Conservation (phyloP, 2,329 filamentous ascomycete species). For the Balansia obtecta region DNA sequence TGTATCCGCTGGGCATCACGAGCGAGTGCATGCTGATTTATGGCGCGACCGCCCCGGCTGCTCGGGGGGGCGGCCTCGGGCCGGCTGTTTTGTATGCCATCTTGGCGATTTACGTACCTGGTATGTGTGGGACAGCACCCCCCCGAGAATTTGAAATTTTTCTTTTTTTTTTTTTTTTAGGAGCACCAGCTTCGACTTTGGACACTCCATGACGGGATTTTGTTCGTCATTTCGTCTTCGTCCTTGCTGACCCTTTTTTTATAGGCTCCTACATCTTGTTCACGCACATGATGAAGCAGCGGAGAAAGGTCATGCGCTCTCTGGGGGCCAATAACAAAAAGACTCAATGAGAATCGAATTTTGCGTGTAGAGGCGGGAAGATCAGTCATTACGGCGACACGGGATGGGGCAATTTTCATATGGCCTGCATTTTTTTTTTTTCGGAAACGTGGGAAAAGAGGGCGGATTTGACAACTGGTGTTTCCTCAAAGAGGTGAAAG, state of each 20-base stretch:
- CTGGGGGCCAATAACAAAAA: conserved; percentile 37
- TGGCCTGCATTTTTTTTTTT: neutral
- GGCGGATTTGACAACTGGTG: too few relatives aligned
- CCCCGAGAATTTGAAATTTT: too few relatives aligned
- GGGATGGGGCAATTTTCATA: too few relatives aligned
- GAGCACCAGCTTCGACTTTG: too few relatives aligned
- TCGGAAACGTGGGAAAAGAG: neutral
- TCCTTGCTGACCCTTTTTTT: neutral
- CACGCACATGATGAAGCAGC: conserved; percentile 89
- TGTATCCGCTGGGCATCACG: conserved; percentile 84
- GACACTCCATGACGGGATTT: too few relatives aligned
- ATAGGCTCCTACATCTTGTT: conserved; percentile 70
- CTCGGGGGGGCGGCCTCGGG: conserved; percentile 29
- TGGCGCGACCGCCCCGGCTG: conserved; percentile 49
- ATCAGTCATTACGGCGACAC: too few relatives aligned
- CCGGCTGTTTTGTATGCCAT: conserved; percentile 51
- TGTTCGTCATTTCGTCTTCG: too few relatives aligned
- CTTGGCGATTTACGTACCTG: conserved; percentile 66
- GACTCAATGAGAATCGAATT: conserved; percentile 20
- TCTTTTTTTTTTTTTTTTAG: too few relatives aligned
- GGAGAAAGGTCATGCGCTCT: conserved; percentile 62
- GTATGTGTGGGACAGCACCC: too few relatives aligned
- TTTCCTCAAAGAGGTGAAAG: too few relatives aligned
- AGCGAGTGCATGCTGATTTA: conserved; percentile 79
- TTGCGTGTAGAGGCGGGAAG: too few relatives aligned